Evolutionary conservation across 2,329 filamentous ascomycete species (phyloP), one percentile per base, ranked within the genome.

Genomic region (Uncinocarpus reesii): DNA sequence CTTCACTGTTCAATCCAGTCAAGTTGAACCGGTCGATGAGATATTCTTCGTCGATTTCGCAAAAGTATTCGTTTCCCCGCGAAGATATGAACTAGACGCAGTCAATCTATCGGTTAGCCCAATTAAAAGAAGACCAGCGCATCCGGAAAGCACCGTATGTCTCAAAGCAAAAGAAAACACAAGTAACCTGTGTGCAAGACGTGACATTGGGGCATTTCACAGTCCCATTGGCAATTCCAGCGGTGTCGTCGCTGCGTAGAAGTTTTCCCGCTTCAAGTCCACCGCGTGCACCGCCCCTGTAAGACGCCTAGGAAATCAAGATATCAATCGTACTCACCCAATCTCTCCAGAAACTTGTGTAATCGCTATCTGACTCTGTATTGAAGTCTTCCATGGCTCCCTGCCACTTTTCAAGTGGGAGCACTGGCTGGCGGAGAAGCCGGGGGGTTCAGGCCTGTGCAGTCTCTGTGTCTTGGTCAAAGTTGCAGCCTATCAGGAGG

Each of bases 11-110:
- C 43, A 98, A 78, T 31, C 92, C 92, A 0, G 92, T 98, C 53
- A 98, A 75, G 70, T 98, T 98, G 78, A 98, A 98, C 43, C 92
- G 83, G 67, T 98, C 92, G 44, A 89, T 96, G 40, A 98, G 77
- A 68, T 98, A 98, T 61, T 98, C 92, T 67, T 98, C 92, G 68
- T 98, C 92, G 61, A 98, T 96, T 65, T 98, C 92, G 78, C 92
- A 98, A 62, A 96, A 98, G 71, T 98, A 98, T 66, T 98, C 92
- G 70, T 98, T 96, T 56, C 92, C 92, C 48, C 92, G 80, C 4
- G 89, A 95, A 3, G 90, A 95, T 60, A 96, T 95, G 67, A 98
- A 98, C 92, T 98, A 52, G 15, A 38, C 13, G 24, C 28, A 29
- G 29, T 4, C 7, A 43, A 47, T 21, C 7, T 10, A 3, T 11